A percentile compares a stretch with the other conserved stretches of the same genome.
phyloP scores from a whole-genome alignment of 805 yeast species.

The Candida bentonensis region DNA sequence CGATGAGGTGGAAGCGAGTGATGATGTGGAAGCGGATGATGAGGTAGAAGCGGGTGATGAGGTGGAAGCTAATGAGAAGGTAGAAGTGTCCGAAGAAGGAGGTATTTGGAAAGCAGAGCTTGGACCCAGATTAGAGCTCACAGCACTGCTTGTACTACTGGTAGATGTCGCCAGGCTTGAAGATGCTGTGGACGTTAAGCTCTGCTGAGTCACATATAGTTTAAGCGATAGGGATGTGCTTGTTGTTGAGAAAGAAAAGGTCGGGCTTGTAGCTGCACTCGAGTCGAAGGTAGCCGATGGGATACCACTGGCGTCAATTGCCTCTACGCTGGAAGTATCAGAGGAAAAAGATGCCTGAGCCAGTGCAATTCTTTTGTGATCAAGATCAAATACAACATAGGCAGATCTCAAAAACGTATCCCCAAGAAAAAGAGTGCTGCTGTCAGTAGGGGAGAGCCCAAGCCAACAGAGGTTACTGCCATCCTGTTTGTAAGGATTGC shows the following conservation, averaged over 20 bases:
- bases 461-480: conserved; percentile 12
- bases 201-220: no score
- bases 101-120: no score
- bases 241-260: not conserved
- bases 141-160: no score
- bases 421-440: conserved; percentile 31
- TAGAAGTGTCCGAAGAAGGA: no score
- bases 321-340: conserved; percentile 15
- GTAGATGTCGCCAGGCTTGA: no score
- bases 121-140: no score
- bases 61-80: no score
- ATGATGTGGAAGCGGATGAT: no score
- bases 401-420: conserved; percentile 49
- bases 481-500: conserved; percentile 6
- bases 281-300: conserved; percentile 28
- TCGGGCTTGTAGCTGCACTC: conserved; percentile 7
- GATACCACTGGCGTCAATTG: conserved; percentile 13
- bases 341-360: conserved; percentile 31
- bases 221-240: not conserved
- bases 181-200: no score
- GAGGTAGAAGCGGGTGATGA: no score
- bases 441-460: no score
- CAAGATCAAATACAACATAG: conserved; percentile 54
- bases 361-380: conserved; percentile 37
- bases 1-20: no score